Evolutionary conservation across 768 basidiomycete genomes (phyloP), one percentile per base, ranked within the genome.

Genomic region (Postia placenta): DNA sequence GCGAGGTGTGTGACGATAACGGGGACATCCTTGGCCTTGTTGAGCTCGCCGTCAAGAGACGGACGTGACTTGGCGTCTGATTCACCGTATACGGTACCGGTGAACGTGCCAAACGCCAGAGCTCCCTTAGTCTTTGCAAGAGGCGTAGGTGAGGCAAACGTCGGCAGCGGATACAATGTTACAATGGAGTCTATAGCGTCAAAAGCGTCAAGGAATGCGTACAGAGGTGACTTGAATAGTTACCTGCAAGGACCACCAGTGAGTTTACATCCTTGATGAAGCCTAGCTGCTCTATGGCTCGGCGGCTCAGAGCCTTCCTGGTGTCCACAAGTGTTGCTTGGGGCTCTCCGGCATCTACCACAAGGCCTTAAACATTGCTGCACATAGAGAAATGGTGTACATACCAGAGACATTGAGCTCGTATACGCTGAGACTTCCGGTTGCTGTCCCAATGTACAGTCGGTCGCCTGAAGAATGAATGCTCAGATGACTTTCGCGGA

Each of bases 251-350:
- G 4, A 88, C 73, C 2, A 91, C 83, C 20, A 99, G 71, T 3
- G 89, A 87, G 58, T 91, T 85, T n/a, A 89, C 77, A 56, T 92
- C 88, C 53, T 83, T 83, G 54, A 97, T 76, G 46, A 83, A 86
- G 0, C 85, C 90, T 2, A 99, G 70, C 61, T 94, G 92, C 48
- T 98, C 95, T 37, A 99, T 87, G 12, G 87, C 73, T 59, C 75
- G 80, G 56, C 79, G 70, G 23, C 80, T 73, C 27, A 92, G 62
- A 11, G 66, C 70, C 58, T 83, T 85, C 78, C 76, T 89, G 25
- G 74, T 74, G 58, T 90, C 87, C 3, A 83, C 68, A 1, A 80
- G 65, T 33, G 72, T 69, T 0, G 74, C 60, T 22, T 43, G 45
- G 17, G 61, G 61, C 24, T 70, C 66, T 26, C 55, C 60, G 17